phyloP scores from a whole-genome alignment of 768 basidiomycete species.

The Agrocybe praecox region DNA sequence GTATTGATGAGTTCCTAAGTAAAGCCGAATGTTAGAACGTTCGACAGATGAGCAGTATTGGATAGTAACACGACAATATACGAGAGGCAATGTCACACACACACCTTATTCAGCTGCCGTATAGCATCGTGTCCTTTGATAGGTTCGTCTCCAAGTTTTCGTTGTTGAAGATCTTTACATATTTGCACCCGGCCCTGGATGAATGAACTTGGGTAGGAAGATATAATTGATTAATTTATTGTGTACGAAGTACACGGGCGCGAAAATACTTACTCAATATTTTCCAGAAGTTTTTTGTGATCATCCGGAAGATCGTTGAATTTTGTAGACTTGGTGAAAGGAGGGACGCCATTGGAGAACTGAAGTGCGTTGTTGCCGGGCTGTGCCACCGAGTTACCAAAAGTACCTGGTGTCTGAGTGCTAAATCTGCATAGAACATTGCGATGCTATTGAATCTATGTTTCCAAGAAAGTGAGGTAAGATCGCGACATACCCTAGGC shows the following conservation, averaged over 20 bases:
- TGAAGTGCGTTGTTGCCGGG: conserved; percentile 9
- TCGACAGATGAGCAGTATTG: neutral
- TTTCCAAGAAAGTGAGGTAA: neutral
- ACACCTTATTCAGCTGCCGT: conserved; percentile 66
- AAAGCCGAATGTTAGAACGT: neutral
- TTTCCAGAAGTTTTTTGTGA: conserved; percentile 62
- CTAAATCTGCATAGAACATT: neutral
- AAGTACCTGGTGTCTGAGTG: conserved; percentile 3
- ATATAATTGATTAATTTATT: conserved; percentile 6
- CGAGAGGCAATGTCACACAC: neutral
- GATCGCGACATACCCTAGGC: conserved; percentile 16
- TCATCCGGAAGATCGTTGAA: conserved; percentile 84
- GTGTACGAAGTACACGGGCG: neutral
- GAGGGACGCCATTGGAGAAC: conserved; percentile 27
- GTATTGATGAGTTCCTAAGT: conserved; percentile 66
- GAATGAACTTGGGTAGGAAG: conserved; percentile 46
- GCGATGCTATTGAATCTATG: neutral
- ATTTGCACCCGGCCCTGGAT: conserved; percentile 83
- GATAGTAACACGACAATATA: neutral
- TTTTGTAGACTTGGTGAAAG: conserved; percentile 64
- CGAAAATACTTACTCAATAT: conserved; percentile 60
- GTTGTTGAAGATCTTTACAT: conserved; percentile 75
- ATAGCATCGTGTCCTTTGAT: conserved; percentile 73
- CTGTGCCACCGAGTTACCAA: conserved; percentile 13
- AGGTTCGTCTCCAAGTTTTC: conserved; percentile 75